Conservation (phyloP, 331 rosid species). For the Ulmus americana region DNA sequence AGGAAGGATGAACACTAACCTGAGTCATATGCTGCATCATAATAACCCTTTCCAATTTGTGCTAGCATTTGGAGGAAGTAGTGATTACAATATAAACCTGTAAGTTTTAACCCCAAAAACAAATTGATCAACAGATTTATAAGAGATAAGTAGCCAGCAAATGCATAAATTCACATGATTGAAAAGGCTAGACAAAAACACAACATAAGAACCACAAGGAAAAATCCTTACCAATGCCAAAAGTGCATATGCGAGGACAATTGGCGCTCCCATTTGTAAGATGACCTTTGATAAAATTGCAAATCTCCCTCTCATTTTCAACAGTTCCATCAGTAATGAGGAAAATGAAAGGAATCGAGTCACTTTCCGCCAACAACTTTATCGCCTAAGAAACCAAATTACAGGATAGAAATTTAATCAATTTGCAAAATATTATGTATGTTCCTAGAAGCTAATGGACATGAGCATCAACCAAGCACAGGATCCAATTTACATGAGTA, state of each 20-base stretch:
- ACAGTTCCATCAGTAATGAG: constrained; percentile 89
- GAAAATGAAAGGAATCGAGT: constrained; percentile 65
- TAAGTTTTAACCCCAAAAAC: constrained; percentile 13
- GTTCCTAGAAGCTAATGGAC: background rate
- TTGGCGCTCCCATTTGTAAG: constrained; percentile 33
- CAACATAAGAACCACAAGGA: no score
- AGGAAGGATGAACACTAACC: constrained; percentile 40
- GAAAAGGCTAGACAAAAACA: background rate
- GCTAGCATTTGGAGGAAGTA: constrained; percentile 90
- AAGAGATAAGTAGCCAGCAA: background rate
- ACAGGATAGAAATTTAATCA: background rate
- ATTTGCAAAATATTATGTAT: background rate
- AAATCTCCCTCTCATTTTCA: constrained; percentile 75
- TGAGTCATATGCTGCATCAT: constrained; percentile 61
- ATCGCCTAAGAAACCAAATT: constrained; percentile 57
- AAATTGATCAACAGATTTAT: constrained; percentile 10
- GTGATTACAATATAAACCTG: constrained; percentile 84
- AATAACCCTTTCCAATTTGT: constrained; percentile 64
- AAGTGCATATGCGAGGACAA: constrained; percentile 67
- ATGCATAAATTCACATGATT: background rate
- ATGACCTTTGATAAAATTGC: constrained; percentile 51
- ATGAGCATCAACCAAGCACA: background rate
- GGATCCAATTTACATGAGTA: background rate
- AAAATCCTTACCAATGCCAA: constrained; percentile 75
- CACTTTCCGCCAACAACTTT: constrained; percentile 49